Base-by-base conservation (phyloP, 495 filamentous ascomycete genomes). In the Talaromyces thailandensis region DNA sequence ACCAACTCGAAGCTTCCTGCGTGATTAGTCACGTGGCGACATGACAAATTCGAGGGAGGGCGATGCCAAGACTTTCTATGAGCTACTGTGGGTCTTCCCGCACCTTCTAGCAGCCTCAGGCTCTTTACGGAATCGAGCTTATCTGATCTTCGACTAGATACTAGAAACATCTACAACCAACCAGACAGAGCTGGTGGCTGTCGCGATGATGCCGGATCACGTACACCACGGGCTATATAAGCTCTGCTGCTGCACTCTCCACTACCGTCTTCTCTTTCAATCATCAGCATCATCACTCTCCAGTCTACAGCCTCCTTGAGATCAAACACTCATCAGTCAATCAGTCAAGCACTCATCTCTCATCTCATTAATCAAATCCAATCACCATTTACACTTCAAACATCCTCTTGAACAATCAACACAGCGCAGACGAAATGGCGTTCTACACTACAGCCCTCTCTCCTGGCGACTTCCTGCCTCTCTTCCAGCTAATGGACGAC, bases 401-500 rank as follows among this genome's bases (percentile, higher is more conserved):
- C 9, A 48, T 48, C 43, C 8, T 21, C 6, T 12, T 48, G 18
- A 48, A 48, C 43, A 48, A 23, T 11, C 21, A 12, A 26, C 11
- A 16, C 50, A 53, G 6, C 50, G 16, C 50, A 53, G 14, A 62
- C 72, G 84, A 72, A 66, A 91, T 92, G 89, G 79, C 87, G 67
- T 79, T 89, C 76, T 84, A 87, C 72, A 76, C 85, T 64, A 79
- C 79, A 67, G 70, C 74, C 25, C 37, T 52, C 64, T 76, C 81
- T 70, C 56, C 74, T 58, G 68, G 73, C 56, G 75, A 84, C 73
- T 85, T 88, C 75, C 67, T 76, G 26, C 84, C 86, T 28, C 81
- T 93, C 67, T 89, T 93, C 81, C 85, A 84, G 52, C 76, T 94
- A 16, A 80, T 96, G 45, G 86, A 92, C 68, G 88, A 91, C 75